Conservation (phyloP, 768 basidiomycete genomes). For the Serendipita vermifera region DNA sequence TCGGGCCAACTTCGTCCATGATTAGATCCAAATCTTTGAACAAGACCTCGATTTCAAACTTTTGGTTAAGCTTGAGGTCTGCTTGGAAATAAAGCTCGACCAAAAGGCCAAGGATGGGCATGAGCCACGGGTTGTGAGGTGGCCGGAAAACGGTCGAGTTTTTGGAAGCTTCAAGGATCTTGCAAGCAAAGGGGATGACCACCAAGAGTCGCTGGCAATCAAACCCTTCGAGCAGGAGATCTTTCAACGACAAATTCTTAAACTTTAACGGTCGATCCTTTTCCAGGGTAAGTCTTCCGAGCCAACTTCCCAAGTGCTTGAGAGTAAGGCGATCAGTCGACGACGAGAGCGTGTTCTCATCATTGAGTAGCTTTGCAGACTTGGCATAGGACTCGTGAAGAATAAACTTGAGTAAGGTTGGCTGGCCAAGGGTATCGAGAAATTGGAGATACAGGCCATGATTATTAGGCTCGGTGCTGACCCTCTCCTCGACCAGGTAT, state of each 20-base stretch:
- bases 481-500: conserved; percentile 91
- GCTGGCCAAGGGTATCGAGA: conserved; percentile 65
- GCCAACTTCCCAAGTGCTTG: conserved; percentile 93
- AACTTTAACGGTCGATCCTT: conserved; percentile 85
- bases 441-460: conserved; percentile 91
- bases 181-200: conserved; percentile 96
- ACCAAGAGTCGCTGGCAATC: conserved; percentile 83
- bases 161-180: conserved; percentile 80
- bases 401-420: conserved; percentile 56
- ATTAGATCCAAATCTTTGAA: conserved; percentile 87
- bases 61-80: conserved; percentile 89
- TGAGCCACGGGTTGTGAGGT: conserved; percentile 89
- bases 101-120: conserved; percentile 84
- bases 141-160: conserved; percentile 88
- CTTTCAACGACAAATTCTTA: conserved; percentile 92
- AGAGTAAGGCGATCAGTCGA: conserved; percentile 72
- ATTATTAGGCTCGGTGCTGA: conserved; percentile 94
- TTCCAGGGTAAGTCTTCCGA: conserved; percentile 86
- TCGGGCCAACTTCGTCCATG: conserved; percentile 71
- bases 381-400: conserved; percentile 91
- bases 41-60: conserved; percentile 96
- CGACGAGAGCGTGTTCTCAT: conserved; percentile 77
- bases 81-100: conserved; percentile 96
- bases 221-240: conserved; percentile 90
- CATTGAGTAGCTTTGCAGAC: conserved; percentile 74